A percentile compares a stretch with the other conserved stretches of the same genome.
These are phyloP conservation scores for Phyllosticta citribraziliensis DNA, from an alignment of 2,329 filamentous ascomycete genomes.

Conservation along the genomic window DNA sequence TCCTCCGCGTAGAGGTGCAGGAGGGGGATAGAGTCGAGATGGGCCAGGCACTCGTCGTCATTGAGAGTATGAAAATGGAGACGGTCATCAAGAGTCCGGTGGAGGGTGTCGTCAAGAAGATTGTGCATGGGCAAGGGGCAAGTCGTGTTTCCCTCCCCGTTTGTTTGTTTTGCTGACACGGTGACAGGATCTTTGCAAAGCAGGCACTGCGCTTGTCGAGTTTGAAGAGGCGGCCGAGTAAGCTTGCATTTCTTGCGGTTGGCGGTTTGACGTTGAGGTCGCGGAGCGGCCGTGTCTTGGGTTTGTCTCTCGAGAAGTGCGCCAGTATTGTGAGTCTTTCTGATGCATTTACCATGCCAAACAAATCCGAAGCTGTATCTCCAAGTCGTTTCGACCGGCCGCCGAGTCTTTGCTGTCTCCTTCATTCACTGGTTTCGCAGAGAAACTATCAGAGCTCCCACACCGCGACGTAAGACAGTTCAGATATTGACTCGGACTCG, in stretches of 20 bases:
- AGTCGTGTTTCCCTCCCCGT: slow-evolving; percentile 14
- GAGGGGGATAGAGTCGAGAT: slow-evolving; percentile 77
- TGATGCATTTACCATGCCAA: too few species aligned
- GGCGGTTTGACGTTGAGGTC: neutral
- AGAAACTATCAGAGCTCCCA: too few species aligned
- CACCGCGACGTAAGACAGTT: too few species aligned
- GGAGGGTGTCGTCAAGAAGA: slow-evolving; percentile 36
- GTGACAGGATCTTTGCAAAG: slow-evolving; percentile 19
- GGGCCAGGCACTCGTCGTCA: slow-evolving; percentile 75
- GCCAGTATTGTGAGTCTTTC: too few species aligned
- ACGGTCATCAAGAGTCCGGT: slow-evolving; percentile 43
- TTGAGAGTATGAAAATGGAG: slow-evolving; percentile 48
- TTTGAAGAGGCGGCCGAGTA: neutral
- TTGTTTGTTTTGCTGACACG: slow-evolving; percentile 10
- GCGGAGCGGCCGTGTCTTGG: too few species aligned
- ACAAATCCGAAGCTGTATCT: too few species aligned
- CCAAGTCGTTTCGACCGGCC: too few species aligned
- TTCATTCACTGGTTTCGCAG: too few species aligned
- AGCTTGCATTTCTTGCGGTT: neutral
- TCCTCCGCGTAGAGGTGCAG: slow-evolving; percentile 76
- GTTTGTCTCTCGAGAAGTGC: too few species aligned
- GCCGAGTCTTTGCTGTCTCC: too few species aligned
- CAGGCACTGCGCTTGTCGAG: neutral
- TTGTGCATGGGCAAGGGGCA: slow-evolving; percentile 40
- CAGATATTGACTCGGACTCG: too few species aligned